Percentiles rank a stretch among this genome's conserved stretches.
Evolutionary conservation across 169 alveolate genomes (phyloP).

Genomic region (Cryptosporidium viatorum): DNA sequence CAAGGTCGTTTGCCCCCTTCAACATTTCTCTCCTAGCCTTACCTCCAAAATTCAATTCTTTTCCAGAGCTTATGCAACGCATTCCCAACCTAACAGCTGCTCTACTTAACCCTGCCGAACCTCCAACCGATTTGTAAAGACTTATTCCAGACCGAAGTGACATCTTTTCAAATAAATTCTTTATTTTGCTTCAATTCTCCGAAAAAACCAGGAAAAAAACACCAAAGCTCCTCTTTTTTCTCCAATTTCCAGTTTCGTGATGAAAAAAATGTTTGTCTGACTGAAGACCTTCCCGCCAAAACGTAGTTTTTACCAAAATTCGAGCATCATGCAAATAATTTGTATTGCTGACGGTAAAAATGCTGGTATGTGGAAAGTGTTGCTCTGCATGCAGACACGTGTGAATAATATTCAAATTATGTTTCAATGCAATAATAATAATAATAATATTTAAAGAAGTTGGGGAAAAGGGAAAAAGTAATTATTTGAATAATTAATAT

Average conservation of each 20-base stretch:
- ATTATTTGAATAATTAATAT: background rate
- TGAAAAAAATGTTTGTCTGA: background rate
- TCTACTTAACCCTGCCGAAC: background rate
- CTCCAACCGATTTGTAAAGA: background rate
- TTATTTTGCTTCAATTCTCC: background rate
- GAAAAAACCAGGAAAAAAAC: background rate
- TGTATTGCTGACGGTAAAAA: background rate
- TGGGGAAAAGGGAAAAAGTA: background rate
- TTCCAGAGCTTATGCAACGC: conserved; percentile 8
- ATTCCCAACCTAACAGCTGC: background rate
- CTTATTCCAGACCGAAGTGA: background rate
- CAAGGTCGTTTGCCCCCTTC: conserved; percentile 87
- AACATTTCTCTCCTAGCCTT: conserved; percentile 48
- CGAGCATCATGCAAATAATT: background rate
- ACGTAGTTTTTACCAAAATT: background rate
- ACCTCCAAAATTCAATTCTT: conserved; percentile 39
- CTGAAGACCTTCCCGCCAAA: background rate
- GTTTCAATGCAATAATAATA: background rate
- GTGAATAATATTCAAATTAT: too few species aligned
- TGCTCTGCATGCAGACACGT: background rate
- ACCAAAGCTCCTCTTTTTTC: background rate
- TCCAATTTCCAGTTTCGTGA: background rate
- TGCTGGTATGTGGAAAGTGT: background rate
- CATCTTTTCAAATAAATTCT: background rate
- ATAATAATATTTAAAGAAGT: too few species aligned